phyloP scores from a whole-genome alignment of 192 early-diverging fungal genomes.

The Ambispora gerdemannii region DNA sequence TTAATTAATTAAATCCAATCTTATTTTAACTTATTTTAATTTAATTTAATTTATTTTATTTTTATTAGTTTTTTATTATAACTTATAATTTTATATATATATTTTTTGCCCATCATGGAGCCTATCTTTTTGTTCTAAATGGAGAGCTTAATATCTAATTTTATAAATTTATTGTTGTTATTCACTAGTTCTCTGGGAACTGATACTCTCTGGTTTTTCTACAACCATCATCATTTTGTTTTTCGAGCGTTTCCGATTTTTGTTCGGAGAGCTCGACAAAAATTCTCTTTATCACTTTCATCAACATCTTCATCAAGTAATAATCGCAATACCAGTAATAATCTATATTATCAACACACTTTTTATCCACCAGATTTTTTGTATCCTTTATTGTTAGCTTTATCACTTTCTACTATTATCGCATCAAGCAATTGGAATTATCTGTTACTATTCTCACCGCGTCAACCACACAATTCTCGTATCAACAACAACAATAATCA shows the following conservation, averaged over 20 bases:
- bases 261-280: background rate
- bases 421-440: conserved; percentile 30
- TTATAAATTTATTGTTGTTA: conserved; percentile 28
- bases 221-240: conserved; percentile 1
- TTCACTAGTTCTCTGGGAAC: conserved; percentile 28
- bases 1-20: conserved; percentile 17
- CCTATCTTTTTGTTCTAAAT: conserved; percentile 21
- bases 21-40: conserved; percentile 10
- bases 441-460: conserved; percentile 24
- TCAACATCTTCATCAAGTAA: too few species aligned
- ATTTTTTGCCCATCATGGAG: conserved; percentile 25
- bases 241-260: conserved; percentile 15
- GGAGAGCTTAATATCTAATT: conserved; percentile 22
- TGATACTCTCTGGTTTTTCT: conserved; percentile 17
- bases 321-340: conserved; percentile 1
- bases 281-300: too few species aligned
- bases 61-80: too few species aligned
- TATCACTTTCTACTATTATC: conserved; percentile 26
- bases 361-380: conserved; percentile 26
- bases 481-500: background rate
- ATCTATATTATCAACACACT: conserved; percentile 17
- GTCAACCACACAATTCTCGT: conserved; percentile 24
- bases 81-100: background rate
- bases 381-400: conserved; percentile 7
- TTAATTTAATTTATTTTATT: conserved; percentile 20